Percentiles rank a stretch among this genome's conserved stretches.
phyloP scores from a whole-genome alignment of 2,329 filamentous ascomycete species.

The Orbilia oligospora region DNA sequence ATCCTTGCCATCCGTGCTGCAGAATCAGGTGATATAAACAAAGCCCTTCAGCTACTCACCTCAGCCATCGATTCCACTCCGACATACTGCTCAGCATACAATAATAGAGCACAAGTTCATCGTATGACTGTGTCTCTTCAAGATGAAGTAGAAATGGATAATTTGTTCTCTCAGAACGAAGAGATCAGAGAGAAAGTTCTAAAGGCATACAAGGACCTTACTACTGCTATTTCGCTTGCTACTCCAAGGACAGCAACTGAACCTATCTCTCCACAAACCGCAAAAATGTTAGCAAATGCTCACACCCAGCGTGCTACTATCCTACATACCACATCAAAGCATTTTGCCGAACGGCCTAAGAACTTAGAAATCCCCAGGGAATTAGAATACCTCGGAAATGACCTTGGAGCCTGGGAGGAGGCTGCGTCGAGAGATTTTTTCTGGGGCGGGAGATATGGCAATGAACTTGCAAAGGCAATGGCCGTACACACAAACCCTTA shows the following conservation, averaged over 20 bases:
- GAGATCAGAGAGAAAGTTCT: constrained; percentile 36
- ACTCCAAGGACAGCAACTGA: constrained; percentile 71
- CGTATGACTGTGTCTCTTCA: constrained; percentile 66
- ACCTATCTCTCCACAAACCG: constrained; percentile 75
- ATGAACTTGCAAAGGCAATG: constrained; percentile 76
- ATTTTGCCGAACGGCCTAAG: constrained; percentile 65
- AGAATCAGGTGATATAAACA: constrained; percentile 63
- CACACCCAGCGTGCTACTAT: constrained; percentile 80
- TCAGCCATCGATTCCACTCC: constrained; percentile 74
- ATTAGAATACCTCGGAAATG: constrained; percentile 71
- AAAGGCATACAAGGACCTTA: constrained; percentile 50
- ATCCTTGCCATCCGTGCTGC: constrained; percentile 72
- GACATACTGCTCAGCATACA: constrained; percentile 79
- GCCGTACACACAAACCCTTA: constrained; percentile 78
- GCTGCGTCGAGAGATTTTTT: constrained; percentile 76
- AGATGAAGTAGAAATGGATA: constrained; percentile 70
- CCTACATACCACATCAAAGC: constrained; percentile 74
- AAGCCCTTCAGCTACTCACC: constrained; percentile 70
- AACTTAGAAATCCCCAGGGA: constrained; percentile 65
- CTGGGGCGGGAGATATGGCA: constrained; percentile 76
- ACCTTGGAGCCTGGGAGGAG: constrained; percentile 67
- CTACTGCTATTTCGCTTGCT: constrained; percentile 73
- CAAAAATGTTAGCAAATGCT: constrained; percentile 77
- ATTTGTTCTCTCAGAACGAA: constrained; percentile 66
- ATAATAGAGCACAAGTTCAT: constrained; percentile 79